These are phyloP conservation scores for Penicillium cinerascens DNA, from an alignment of 495 filamentous ascomycete species.

Conservation along the genomic window DNA sequence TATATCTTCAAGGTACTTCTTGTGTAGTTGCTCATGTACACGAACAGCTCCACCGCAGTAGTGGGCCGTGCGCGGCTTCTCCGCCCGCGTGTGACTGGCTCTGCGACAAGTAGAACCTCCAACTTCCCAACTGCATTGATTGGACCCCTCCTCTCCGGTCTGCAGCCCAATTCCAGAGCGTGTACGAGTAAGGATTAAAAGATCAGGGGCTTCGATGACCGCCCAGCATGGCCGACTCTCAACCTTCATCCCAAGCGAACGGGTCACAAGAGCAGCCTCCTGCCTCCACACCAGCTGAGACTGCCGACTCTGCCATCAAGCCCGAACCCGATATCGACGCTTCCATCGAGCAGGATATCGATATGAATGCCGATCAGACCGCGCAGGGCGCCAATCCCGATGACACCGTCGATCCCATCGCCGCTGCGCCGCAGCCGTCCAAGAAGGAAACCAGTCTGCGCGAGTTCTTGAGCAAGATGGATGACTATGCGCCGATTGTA, in stretches of 20 bases:
- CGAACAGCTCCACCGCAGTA: neutral
- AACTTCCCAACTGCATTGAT: slow-evolving; percentile 13
- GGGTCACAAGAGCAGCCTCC: slow-evolving; percentile 21
- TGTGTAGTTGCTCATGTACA: neutral
- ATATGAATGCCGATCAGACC: slow-evolving; percentile 33
- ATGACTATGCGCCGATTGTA: slow-evolving; percentile 97
- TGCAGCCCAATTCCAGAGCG: slow-evolving; percentile 12
- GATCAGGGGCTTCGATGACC: slow-evolving; percentile 6
- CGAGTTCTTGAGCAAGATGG: slow-evolving; percentile 93
- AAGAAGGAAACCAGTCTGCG: slow-evolving; percentile 88
- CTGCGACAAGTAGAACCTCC: slow-evolving; percentile 7
- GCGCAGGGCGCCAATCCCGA: slow-evolving; percentile 16
- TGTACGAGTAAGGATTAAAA: neutral
- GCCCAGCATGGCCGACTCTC: slow-evolving; percentile 19
- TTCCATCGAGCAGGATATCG: slow-evolving; percentile 46
- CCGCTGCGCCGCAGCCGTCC: slow-evolving; percentile 51
- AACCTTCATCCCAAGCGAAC: slow-evolving; percentile 17
- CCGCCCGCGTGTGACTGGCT: slow-evolving; percentile 20
- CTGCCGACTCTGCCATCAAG: slow-evolving; percentile 22
- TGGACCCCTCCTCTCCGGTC: slow-evolving; percentile 12
- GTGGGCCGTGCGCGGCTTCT: slow-evolving; percentile 15
- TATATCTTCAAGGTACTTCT: neutral
- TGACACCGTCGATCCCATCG: slow-evolving; percentile 27
- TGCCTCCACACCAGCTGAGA: slow-evolving; percentile 3
- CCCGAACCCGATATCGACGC: slow-evolving; percentile 34